These are phyloP conservation scores for Aspergillus pseudotamarii DNA, from an alignment of 2,329 filamentous ascomycete genomes.

Conservation along the genomic window DNA sequence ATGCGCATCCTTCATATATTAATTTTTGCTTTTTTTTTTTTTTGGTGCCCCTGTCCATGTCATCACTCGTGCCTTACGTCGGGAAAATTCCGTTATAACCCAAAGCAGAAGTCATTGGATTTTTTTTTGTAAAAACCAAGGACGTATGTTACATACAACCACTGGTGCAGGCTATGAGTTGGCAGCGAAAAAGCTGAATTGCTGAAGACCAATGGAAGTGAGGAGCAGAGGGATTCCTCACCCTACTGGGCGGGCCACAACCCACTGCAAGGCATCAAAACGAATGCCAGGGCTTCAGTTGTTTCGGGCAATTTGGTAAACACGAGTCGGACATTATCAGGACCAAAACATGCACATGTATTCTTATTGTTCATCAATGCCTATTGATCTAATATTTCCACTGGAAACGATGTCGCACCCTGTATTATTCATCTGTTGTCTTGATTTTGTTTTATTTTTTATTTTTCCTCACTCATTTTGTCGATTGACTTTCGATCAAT, in stretches of 20 bases:
- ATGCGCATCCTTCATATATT: background rate
- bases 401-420: no score
- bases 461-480: background rate
- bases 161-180: background rate
- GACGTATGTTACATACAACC: background rate
- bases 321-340: background rate
- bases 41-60: background rate
- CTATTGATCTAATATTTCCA: background rate
- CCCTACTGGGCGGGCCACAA: background rate
- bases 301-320: background rate
- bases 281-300: background rate
- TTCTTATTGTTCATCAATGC: background rate
- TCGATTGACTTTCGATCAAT: background rate
- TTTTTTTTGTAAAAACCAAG: background rate
- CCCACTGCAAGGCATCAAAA: background rate
- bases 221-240: background rate
- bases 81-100: background rate
- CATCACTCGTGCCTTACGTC: constrained; percentile 1
- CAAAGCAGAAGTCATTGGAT: background rate
- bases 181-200: background rate
- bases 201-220: background rate
- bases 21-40: background rate
- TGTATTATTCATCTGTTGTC: background rate
- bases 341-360: background rate
- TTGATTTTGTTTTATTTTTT: background rate